A percentile compares a stretch with the other conserved stretches of the same genome.
Evolutionary conservation across 2,329 filamentous ascomycete genomes (phyloP).

Genomic region (Cladosporium sp.): DNA sequence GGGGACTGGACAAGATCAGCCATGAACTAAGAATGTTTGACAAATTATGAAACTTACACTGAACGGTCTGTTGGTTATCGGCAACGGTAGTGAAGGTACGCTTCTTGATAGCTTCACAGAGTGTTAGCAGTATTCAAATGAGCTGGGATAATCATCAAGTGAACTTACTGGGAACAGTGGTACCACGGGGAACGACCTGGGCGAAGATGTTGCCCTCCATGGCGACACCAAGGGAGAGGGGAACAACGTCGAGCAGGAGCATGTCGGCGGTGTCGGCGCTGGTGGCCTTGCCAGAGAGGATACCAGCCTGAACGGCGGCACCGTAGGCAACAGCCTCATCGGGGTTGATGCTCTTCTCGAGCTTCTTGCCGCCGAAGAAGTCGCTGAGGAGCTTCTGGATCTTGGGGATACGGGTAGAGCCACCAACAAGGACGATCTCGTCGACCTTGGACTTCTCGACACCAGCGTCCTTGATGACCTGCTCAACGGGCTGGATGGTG

Average conservation of each 20-base stretch:
- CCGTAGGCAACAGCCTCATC: slow-evolving; percentile 99
- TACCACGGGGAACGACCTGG: slow-evolving; percentile 71
- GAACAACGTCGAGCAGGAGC: slow-evolving; percentile 92
- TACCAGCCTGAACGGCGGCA: slow-evolving; percentile 97
- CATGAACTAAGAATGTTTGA: no score
- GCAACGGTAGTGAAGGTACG: slow-evolving; percentile 83
- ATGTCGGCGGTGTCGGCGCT: slow-evolving; percentile 93
- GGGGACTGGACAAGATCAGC: background rate
- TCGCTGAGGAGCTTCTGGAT: slow-evolving; percentile 98
- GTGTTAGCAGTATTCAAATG: background rate
- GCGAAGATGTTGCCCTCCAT: slow-evolving; percentile 99
- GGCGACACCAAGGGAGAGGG: slow-evolving; percentile 94
- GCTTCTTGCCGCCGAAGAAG: slow-evolving; percentile 99
- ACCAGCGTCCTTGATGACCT: slow-evolving; percentile 89
- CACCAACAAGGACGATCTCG: slow-evolving; percentile 98
- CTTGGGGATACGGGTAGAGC: slow-evolving; percentile 96
- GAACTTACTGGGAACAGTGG: slow-evolving; percentile 36
- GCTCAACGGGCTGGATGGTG: slow-evolving; percentile 91
- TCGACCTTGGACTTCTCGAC: slow-evolving; percentile 91
- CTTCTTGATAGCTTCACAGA: background rate
- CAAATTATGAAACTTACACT: slow-evolving; percentile 47
- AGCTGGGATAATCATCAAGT: background rate
- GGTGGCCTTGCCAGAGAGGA: slow-evolving; percentile 96
- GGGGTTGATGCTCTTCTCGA: slow-evolving; percentile 99
- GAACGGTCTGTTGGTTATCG: slow-evolving; percentile 71